Evolutionary conservation across 1,139 yeast species (phyloP), one percentile per base, ranked within the genome.

Genomic region (Yamadazyma dendronema): DNA sequence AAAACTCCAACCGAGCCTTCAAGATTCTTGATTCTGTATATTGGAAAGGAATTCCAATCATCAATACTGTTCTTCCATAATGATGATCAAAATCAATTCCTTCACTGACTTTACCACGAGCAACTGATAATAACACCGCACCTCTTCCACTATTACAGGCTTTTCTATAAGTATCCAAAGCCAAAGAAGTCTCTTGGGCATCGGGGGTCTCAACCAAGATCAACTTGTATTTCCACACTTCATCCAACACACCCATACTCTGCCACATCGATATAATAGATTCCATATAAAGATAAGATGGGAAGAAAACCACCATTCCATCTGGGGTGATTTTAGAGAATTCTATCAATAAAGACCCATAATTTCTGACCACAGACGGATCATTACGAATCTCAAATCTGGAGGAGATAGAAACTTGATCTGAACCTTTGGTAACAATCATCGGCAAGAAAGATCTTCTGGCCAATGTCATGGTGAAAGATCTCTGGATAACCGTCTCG

Each of bases 81-180:
- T 92, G 98, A 59, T 92, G 97, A 57, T 94, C 98, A 66, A 92
- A 92, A 88, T 92, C 99, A 52, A 92, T 92, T 43, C 99, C 99
- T 65, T 92, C 99, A 2, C 96, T 86, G 2, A 92, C 97, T 57
- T 92, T 92, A 7, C 99, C 99, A 74, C 99, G 90, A 22, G 99
- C 99, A 46, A 92, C 99, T 28, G 97, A 88, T 31, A 92, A 72
- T 55, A 92, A 74, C 2, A 94, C 90, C 0, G 99, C 99, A 2
- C 99, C 99, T 47, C 98, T 74, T 4, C 99, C 99, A 60, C 90
- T 94, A 2, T 94, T 84, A 56, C 99, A 92, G 0, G 99, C 99
- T 28, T 90, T 86, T 52, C 98, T 73, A 57, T 90, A 92, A 0
- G 98, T 92, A 50, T 94, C 98, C 47, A 92, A 66, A 0, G 98